phyloP scores from a whole-genome alignment of 163 green algal species.

The Coccomyxa subellipsoidea region DNA sequence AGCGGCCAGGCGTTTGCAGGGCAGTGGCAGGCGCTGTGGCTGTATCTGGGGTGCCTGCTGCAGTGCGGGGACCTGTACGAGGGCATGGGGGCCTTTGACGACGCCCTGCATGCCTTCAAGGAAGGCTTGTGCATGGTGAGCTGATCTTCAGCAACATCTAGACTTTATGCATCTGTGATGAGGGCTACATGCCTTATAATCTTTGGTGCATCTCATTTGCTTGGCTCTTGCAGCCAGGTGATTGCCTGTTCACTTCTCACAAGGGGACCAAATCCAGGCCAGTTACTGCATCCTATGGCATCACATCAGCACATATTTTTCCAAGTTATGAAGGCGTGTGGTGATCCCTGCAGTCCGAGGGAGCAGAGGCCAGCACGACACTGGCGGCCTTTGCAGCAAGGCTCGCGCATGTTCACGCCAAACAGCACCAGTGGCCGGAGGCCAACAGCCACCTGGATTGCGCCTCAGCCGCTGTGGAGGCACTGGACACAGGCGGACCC shows the following conservation, averaged over 20 bases:
- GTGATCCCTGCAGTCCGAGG: background rate
- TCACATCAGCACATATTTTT: no score
- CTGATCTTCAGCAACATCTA: background rate
- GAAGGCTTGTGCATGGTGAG: constrained; percentile 15
- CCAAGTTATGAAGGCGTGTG: no score
- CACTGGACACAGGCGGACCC: background rate
- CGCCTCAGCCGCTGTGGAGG: background rate
- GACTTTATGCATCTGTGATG: no score
- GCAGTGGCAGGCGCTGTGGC: constrained; percentile 17
- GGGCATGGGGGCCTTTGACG: constrained; percentile 3
- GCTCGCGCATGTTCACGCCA: background rate
- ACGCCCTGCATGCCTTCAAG: constrained; percentile 18
- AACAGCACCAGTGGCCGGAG: background rate
- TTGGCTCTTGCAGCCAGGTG: no score
- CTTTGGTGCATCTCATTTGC: no score
- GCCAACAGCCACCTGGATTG: background rate
- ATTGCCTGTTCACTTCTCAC: no score
- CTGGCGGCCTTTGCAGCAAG: background rate
- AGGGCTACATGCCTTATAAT: no score
- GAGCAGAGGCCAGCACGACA: background rate
- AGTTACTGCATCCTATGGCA: no score
- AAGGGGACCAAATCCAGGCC: no score
- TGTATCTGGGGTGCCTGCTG: constrained; percentile 18
- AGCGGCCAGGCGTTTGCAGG: background rate
- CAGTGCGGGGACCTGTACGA: constrained; percentile 20